Base-by-base conservation (phyloP, 108 stramenopile genomes). In the Skeletonema menzelii region DNA sequence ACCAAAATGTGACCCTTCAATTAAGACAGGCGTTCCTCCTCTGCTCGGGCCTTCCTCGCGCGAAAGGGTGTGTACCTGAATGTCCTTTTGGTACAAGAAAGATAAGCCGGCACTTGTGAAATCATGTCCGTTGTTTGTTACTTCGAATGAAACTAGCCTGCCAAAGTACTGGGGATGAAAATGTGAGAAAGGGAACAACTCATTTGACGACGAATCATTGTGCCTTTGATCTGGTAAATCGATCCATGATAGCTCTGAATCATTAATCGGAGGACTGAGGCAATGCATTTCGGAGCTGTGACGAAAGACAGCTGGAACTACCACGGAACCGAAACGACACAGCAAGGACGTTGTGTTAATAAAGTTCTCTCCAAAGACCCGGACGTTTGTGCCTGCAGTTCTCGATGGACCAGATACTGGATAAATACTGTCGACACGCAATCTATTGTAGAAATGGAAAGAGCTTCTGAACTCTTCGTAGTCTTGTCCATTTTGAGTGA, bases 401-500 rank as follows among this genome's bases (percentile, higher is more conserved):
- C 27, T 65, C 40, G 85, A 64, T 19, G 88, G 88, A 24, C 88
- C 88, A 27, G 63, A 32, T 22, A 77, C 70, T 55, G 88, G 88
- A 40, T 38, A 34, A 10, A 90, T 73, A 28, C 63, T 17, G 28
- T 53, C 22, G 12, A 87, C 57, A 22, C 26, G 79, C 27, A 75
- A 78, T 8, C 49, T 65, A 20, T 75, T 63, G 68, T 85, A 86
- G 62, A 66, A 93, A 44, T 63, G 35, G 58, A 89, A 91, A 15
- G 67, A 65, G 24, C 67, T 47, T 46, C 77, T 37, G 22, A 65
- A 73, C 20, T 63, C 13, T 3, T 85, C 85, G 58, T 74, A 93
- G 53, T 93, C 92, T 69, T 93, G 92, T 34, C 88, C 88, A 59
- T 93, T 93, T 56, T 87, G 61, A 3, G 84, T 86, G 27, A 93